Conservation (phyloP, 2,329 filamentous ascomycete species). For the Cadophora sp. region DNA sequence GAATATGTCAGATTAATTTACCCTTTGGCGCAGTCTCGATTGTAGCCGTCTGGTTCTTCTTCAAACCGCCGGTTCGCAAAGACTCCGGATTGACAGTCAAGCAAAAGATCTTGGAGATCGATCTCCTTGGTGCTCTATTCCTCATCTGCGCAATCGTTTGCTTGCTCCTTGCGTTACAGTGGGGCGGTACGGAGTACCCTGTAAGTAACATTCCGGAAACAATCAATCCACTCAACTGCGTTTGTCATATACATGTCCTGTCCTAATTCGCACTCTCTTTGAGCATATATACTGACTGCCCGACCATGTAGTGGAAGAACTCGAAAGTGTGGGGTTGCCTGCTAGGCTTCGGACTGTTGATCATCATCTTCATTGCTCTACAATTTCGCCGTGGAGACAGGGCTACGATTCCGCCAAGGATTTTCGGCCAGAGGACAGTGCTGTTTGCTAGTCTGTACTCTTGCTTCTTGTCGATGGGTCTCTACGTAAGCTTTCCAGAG, state of each 20-base stretch:
- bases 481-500: conserved; percentile 35
- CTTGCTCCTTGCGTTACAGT: conserved; percentile 55
- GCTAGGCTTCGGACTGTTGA: conserved; percentile 47
- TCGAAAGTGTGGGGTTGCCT: conserved; percentile 52
- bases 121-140: conserved; percentile 53
- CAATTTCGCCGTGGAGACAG: conserved; percentile 53
- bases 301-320: no score
- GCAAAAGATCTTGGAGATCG: conserved; percentile 53
- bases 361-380: conserved; percentile 47
- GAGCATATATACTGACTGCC: no score
- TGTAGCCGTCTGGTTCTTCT: conserved; percentile 50
- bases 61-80: conserved; percentile 49
- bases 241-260: no score
- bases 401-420: conserved; percentile 57
- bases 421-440: conserved; percentile 50
- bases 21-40: conserved; percentile 50
- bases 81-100: conserved; percentile 42
- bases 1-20: conserved; percentile 47
- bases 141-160: conserved; percentile 54
- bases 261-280: no score
- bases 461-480: conserved; percentile 45
- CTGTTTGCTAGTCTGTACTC: conserved; percentile 44
- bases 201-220: no score
- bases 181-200: conserved; percentile 52
- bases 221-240: no score